Evolutionary conservation across 352 stramenopile species (phyloP), one percentile per base, ranked within the genome.

Genomic region (Phytophthora tubulina): DNA sequence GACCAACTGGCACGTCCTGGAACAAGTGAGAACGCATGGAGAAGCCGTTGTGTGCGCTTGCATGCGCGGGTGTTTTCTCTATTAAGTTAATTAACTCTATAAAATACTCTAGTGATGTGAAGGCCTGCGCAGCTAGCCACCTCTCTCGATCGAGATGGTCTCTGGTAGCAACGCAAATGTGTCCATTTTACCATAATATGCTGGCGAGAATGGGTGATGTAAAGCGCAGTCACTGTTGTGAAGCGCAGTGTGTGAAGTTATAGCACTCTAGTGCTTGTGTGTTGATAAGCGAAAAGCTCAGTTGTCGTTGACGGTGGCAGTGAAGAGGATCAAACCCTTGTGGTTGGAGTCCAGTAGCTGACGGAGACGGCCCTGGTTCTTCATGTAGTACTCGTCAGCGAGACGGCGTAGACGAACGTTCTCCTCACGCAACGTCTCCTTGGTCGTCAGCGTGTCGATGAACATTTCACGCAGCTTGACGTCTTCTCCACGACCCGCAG

Each of bases 301-400:
- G 41, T 76, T 32, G 63, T 76, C 55, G 54, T 74, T 80, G 58
- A 39, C 13, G 14, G 54, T 59, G 6, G 68, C 58, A 4, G 68
- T 80, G 53, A 80, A 80, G 30, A 80, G 68, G 56, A 77, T 66
- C 49, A 80, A 64, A 3, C 63, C 68, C 62, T 82, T 90, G 65
- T 82, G 78, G 70, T 87, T 82, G 7, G 82, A 73, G 67, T 92
- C 84, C 56, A 92, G 77, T 31, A 92, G 69, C 57, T 85, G 67
- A 14, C 81, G 84, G 32, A 92, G 67, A 0, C 82, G 82, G 8
- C 84, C 82, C 58, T 92, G 84, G 73, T 92, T 92, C 72, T 92
- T 92, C 84, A 92, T 90, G 79, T 90, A 92, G 69, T 88, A 86
- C 76, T 90, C 82, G 67, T 92, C 84, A 0, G 84, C 84, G 17